Evolutionary conservation across 106 monocot species (phyloP).

Genomic region (Allium fistulosum): DNA sequence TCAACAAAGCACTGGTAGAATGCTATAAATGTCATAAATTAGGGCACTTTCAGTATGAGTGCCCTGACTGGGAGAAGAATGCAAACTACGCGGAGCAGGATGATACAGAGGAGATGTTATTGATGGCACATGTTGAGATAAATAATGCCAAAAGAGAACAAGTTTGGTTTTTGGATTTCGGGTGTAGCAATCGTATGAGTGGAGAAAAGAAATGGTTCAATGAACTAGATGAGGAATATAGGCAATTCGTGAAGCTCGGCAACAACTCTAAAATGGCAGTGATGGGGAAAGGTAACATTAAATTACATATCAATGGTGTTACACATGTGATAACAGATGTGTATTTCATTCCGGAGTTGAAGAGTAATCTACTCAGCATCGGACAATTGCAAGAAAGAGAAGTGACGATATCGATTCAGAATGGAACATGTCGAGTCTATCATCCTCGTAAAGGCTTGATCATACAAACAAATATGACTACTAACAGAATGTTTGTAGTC

Average conservation of each 20-base stretch:
- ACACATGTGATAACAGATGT: constrained; percentile 6
- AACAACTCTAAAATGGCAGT: not conserved
- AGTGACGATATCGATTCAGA: not conserved
- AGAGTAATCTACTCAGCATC: not conserved
- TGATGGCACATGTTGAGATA: not conserved
- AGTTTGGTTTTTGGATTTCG: not conserved
- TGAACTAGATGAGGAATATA: not conserved
- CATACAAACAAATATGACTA: constrained; percentile 3
- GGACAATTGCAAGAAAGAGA: not conserved
- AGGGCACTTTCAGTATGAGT: constrained; percentile 2
- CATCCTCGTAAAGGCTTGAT: constrained; percentile 5
- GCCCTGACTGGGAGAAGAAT: not conserved
- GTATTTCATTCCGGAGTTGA: constrained; percentile 3
- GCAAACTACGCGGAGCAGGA: not conserved
- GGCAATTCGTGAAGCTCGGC: not conserved
- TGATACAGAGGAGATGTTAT: not conserved
- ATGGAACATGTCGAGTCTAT: not conserved
- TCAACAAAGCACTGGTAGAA: not conserved
- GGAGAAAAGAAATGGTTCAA: not conserved
- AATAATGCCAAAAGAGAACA: not conserved
- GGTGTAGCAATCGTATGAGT: not conserved
- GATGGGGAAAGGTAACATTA: not conserved
- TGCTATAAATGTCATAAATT: constrained; percentile 4
- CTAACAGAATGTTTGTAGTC: constrained; percentile 2
- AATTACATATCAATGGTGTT: not conserved